Evolutionary conservation across 176 grass and related monocot species (phyloP).

Genomic region (Aegilops longissima): DNA sequence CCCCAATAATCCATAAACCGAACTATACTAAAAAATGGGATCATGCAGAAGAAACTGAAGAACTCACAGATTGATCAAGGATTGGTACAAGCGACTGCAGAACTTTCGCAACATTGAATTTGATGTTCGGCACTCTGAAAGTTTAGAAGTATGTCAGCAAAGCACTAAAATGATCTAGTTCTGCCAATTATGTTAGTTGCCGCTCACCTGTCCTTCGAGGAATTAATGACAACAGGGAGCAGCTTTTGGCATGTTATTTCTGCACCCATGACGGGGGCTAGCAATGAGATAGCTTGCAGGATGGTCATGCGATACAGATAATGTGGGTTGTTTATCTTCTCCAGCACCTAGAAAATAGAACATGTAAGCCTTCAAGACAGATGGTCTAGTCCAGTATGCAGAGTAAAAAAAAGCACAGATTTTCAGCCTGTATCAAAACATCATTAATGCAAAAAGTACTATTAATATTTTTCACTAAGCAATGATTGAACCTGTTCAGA

Average conservation of each 20-base stretch:
- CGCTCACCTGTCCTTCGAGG: constrained; percentile 85
- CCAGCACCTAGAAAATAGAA: constrained; percentile 62
- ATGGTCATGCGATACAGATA: constrained; percentile 94
- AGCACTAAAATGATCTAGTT: background rate
- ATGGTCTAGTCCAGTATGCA: background rate
- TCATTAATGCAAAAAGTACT: background rate
- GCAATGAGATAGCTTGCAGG: constrained; percentile 71
- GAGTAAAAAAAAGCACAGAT: background rate
- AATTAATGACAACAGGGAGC: constrained; percentile 73
- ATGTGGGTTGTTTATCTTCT: constrained; percentile 92
- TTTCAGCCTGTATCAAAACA: background rate
- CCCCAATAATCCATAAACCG: background rate
- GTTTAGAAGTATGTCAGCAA: background rate
- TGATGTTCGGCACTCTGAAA: constrained; percentile 91
- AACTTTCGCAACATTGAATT: constrained; percentile 95
- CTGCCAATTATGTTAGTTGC: background rate
- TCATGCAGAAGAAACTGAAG: background rate
- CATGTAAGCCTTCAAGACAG: constrained; percentile 3
- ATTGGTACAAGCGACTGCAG: constrained; percentile 72
- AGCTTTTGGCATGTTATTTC: constrained; percentile 88
- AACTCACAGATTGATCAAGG: constrained; percentile 80
- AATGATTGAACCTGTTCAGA: background rate
- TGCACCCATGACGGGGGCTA: constrained; percentile 86
- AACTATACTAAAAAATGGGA: background rate
- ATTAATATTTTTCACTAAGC: background rate